phyloP scores from a whole-genome alignment of 75 land plant genomes.

The Selaginella moellendorffii region DNA sequence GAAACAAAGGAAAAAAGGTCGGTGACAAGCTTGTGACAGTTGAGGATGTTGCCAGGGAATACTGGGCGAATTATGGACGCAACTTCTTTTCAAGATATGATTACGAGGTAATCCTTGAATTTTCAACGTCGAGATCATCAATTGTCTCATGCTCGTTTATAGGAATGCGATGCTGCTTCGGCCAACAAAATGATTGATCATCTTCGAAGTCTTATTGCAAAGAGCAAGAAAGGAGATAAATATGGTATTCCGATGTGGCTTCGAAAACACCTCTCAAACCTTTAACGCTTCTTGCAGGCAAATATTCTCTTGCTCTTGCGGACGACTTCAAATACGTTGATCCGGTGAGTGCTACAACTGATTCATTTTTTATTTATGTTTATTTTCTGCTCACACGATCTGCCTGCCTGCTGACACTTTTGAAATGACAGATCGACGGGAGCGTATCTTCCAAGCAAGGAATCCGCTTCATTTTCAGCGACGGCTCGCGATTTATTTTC shows the following conservation, averaged over 20 bases:
- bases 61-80: slow-evolving; percentile 68
- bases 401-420: no score
- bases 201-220: slow-evolving; percentile 48
- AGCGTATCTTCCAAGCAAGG: slow-evolving; percentile 84
- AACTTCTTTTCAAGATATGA: slow-evolving; percentile 92
- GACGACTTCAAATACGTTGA: slow-evolving; percentile 80
- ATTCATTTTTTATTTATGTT: not conserved
- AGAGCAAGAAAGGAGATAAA: slow-evolving; percentile 52
- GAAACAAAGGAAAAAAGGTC: slow-evolving; percentile 56
- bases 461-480: slow-evolving; percentile 74
- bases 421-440: slow-evolving; percentile 92
- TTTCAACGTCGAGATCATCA: not conserved
- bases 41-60: slow-evolving; percentile 67
- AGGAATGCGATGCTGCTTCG: slow-evolving; percentile 79
- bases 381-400: not conserved
- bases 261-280: not conserved
- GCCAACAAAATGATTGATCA: slow-evolving; percentile 74
- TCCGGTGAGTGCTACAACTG: slow-evolving; percentile 40
- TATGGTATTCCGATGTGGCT: slow-evolving; percentile 31
- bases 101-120: slow-evolving; percentile 50
- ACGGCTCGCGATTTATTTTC: slow-evolving; percentile 86
- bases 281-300: slow-evolving; percentile 24
- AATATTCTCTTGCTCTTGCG: slow-evolving; percentile 52
- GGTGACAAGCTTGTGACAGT: slow-evolving; percentile 63
- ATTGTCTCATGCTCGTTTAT: not conserved